Evolutionary conservation across 192 early-diverging fungal genomes (phyloP).

Genomic region (Mortierella alpina): DNA sequence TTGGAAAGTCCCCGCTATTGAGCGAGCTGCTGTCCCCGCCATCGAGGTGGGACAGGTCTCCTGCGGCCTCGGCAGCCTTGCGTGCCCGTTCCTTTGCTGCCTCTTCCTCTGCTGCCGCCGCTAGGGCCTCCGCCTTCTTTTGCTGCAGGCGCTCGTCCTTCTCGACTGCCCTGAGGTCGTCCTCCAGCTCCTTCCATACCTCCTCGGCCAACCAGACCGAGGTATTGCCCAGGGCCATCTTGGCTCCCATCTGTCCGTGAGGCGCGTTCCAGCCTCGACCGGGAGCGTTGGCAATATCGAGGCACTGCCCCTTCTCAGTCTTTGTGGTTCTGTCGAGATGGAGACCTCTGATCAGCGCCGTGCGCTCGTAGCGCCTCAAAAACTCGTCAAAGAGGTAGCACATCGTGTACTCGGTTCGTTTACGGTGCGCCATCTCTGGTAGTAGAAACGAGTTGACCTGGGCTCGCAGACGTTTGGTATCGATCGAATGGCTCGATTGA

Average conservation of each 20-base stretch:
- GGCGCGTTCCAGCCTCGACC: slow-evolving; percentile 39
- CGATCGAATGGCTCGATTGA: slow-evolving; percentile 61
- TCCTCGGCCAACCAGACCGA: slow-evolving; percentile 72
- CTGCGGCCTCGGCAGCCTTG: slow-evolving; percentile 37
- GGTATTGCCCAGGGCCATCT: slow-evolving; percentile 63
- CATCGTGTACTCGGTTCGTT: slow-evolving; percentile 76
- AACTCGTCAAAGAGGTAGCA: slow-evolving; percentile 79
- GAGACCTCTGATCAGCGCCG: slow-evolving; percentile 48
- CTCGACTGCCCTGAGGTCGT: slow-evolving; percentile 67
- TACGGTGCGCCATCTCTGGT: slow-evolving; percentile 76
- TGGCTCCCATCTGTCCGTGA: slow-evolving; percentile 62
- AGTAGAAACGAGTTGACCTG: slow-evolving; percentile 79
- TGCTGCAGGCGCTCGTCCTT: slow-evolving; percentile 61
- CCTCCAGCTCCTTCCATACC: slow-evolving; percentile 75
- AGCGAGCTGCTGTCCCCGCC: slow-evolving; percentile 9
- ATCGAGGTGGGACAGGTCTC: slow-evolving; percentile 17
- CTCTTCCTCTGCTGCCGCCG: slow-evolving; percentile 27
- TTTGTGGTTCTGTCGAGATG: slow-evolving; percentile 26
- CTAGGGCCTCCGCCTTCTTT: slow-evolving; percentile 58
- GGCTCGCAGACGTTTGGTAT: slow-evolving; percentile 69
- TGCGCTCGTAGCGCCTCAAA: slow-evolving; percentile 72
- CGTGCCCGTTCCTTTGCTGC: too few relatives aligned
- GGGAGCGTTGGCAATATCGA: slow-evolving; percentile 34
- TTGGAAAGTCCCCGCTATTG: slow-evolving; percentile 9
- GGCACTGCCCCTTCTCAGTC: slow-evolving; percentile 22